Percentiles rank a stretch among this genome's conserved stretches.
phyloP scores from a whole-genome alignment of 192 early-diverging fungal genomes.

The Rhizophagus clarus region DNA sequence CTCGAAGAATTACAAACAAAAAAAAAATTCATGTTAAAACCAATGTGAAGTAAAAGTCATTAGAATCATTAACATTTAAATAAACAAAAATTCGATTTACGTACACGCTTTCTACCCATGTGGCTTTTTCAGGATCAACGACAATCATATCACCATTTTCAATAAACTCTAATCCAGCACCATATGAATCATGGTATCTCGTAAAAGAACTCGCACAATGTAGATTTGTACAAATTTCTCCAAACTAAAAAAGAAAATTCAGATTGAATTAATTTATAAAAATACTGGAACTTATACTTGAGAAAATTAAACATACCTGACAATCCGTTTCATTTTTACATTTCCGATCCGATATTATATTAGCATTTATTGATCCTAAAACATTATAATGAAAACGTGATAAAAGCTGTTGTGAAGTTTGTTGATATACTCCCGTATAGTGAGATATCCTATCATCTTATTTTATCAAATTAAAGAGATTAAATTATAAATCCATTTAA shows the following conservation, averaged over 20 bases:
- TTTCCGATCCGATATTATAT: neutral
- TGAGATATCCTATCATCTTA: conserved; percentile 39
- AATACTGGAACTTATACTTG: neutral
- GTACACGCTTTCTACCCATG: conserved; percentile 59
- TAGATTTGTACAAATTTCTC: conserved; percentile 47
- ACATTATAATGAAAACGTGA: conserved; percentile 53
- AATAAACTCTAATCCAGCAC: conserved; percentile 46
- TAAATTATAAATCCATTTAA: neutral
- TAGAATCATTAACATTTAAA: neutral
- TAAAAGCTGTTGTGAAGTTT: conserved; percentile 39
- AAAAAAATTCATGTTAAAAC: neutral
- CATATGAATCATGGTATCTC: conserved; percentile 58
- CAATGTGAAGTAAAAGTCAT: neutral
- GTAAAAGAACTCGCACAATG: conserved; percentile 51
- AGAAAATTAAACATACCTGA: conserved; percentile 24
- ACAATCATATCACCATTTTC: conserved; percentile 40
- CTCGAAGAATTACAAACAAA: neutral
- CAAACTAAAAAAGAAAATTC: conserved; percentile 27
- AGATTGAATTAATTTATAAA: neutral
- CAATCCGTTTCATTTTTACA: neutral
- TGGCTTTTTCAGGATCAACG: conserved; percentile 45
- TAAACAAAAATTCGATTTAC: conserved; percentile 22
- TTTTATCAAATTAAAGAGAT: neutral
- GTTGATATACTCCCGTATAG: conserved; percentile 49
- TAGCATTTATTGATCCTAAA: conserved; percentile 44